Evolutionary conservation across 2,329 filamentous ascomycete species (phyloP), one percentile per base, ranked within the genome.

Genomic region (Pyrenochaeta sp.): DNA sequence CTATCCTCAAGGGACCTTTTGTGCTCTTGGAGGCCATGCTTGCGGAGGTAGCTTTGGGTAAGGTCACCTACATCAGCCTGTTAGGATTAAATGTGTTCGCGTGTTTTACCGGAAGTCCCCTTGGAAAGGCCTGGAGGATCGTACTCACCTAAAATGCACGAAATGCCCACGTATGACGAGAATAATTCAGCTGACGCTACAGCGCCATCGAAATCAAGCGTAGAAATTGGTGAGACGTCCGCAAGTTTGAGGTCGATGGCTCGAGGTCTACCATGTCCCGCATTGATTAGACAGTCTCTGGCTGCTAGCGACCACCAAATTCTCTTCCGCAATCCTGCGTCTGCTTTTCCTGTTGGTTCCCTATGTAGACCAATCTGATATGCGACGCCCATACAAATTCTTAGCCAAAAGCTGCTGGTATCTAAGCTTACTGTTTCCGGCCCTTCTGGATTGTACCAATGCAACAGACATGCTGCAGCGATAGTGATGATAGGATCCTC

Each of bases 261-360:
- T 31, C 75, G 68, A 17, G 77, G 77, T 27, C 76, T 55, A 9
- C 77, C 77, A 49, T 76, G 74, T 2, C 76, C 76, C 14, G 75
- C 73, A 14, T 76, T 77, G 31, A 78, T 78, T 20, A 79, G 59
- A 56, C 70, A 72, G 51, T 79, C 77, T 35, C 76, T 66, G 45
- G 77, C 75, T 36, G 76, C 75, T 15, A 79, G 57, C 15, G 75
- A 77, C 78, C 78, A 80, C 77, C 77, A 80, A 7, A 80, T 64
- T 41, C 77, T 67, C 45, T 72, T 73, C 42, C 77, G 67, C 10
- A 78, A 51, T 5, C 69, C 61, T 29, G 72, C 69, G 49, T 78
- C 73, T 20, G 65, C 57, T 43, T 69, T 72, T 4, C 62, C 63
- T 3, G 58, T 60, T 2, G 77, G 77, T 45, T 80, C 77, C 35